Base-by-base conservation (phyloP, 768 basidiomycete species). In the Hericium coralloides region DNA sequence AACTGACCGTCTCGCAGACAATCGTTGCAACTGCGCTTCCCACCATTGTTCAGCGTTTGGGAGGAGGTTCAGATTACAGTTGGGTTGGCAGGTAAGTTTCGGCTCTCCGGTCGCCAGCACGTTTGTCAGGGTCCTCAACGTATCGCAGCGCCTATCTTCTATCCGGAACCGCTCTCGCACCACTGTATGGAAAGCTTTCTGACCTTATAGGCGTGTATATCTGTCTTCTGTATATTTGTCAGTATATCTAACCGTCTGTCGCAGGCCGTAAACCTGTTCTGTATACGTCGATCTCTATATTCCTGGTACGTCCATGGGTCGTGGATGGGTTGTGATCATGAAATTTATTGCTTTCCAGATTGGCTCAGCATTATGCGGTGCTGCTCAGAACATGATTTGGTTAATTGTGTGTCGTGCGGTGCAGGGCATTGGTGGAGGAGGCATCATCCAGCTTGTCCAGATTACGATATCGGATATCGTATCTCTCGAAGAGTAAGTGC, bases 391-490 rank as follows among this genome's bases (percentile, higher is more conserved):
- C 55, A 85, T 92, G 80, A 77, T 73, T 2, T 89, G 87, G 91
- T 72, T 94, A 15, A 82, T 91, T 37, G 75, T 87, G 0, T 80
- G 79, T 45, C 80, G 91, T 61, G 90, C 88, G 2, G 73, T 94
- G 2, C 91, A 92, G 66, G 91, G 91, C 9, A 82, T 92, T 31
- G 91, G 91, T 23, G 89, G 88, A 7, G 89, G 88, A 10, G 89
- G 87, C 4, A 85, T 91, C 58, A 73, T 90, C 15, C 87, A 88
- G 65, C 72, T 90, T 60, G 85, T 87, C 7, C 79, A 85, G 52
- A 91, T 92, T 63, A 87, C 82, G 2, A 83, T 91, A 45, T 82
- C 85, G 47, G 92, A 95, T 69, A 91, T 95, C 38, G 87, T 92
- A 0, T 81, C 90, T 0, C 70, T 95, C 38, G 74, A 83, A 72